Percentiles rank a stretch among this genome's conserved stretches.
phyloP scores from a whole-genome alignment of 257 asterid species.

The Solanum corneliomulleri region DNA sequence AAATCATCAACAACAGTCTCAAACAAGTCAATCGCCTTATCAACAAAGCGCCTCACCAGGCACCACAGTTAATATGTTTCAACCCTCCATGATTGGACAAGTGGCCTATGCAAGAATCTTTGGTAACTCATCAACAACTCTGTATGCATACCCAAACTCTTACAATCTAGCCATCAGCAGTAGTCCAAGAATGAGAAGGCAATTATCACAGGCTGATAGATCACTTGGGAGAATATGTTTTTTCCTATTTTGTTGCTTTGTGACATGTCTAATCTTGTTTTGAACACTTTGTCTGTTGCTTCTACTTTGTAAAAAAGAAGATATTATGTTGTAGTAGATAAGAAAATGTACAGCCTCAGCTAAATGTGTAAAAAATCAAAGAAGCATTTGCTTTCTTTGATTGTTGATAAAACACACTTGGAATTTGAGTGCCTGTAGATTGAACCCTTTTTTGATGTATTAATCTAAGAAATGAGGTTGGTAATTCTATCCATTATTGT shows the following conservation, averaged over 20 bases:
- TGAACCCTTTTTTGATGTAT: neutral
- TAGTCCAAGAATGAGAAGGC: slow-evolving; percentile 46
- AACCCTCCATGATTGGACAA: slow-evolving; percentile 50
- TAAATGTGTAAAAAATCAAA: neutral
- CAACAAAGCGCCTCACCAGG: slow-evolving; percentile 10
- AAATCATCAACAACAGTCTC: slow-evolving; percentile 9
- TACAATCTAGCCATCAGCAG: slow-evolving; percentile 22
- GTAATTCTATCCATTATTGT: neutral
- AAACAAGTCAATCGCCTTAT: neutral
- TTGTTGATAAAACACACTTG: neutral
- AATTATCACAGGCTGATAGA: slow-evolving; percentile 32
- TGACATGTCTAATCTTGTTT: slow-evolving; percentile 44
- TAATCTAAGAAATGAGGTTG: neutral
- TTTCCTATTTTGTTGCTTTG: slow-evolving; percentile 54
- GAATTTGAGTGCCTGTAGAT: neutral
- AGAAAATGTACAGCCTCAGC: neutral
- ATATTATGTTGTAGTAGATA: neutral
- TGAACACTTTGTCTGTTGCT: slow-evolving; percentile 7
- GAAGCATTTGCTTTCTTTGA: neutral
- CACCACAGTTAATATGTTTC: slow-evolving; percentile 1
- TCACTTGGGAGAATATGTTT: slow-evolving; percentile 49
- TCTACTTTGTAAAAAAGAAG: neutral
- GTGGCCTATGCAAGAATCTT: slow-evolving; percentile 42
- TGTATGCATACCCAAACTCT: slow-evolving; percentile 41
- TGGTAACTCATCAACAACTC: slow-evolving; percentile 34